Evolutionary conservation across 1,284 basidiomycete genomes (phyloP), one percentile per base, ranked within the genome.

Genomic region (Pascua sp.): DNA sequence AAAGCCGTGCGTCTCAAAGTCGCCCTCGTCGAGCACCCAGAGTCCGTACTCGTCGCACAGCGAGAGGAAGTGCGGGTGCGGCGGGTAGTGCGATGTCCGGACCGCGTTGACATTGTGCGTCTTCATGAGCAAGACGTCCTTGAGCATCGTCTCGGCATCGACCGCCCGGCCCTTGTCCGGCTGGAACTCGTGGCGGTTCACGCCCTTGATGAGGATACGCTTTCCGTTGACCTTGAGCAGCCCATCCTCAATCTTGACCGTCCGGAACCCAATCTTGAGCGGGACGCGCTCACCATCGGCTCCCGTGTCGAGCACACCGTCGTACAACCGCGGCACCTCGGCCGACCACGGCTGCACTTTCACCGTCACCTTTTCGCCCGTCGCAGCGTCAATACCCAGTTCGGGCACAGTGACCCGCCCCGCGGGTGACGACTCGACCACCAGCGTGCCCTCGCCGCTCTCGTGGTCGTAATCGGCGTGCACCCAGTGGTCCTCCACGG

Each of bases 181-280:
- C 42, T 65, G 53, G 53, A 67, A 66, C 54, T 68, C 67, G 60
- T 68, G 67, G 9, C 67, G 51, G 56, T 68, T 61, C 37, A 68
- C 62, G 2, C 67, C 67, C 38, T 55, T 49, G 53, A 68, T 57
- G 15, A 62, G 42, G 42, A 68, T 49, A 0, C 54, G 61, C 10
- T 44, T n/a, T n/a, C 63, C 67, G 51, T 68, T 68, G 53, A 68
- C 61, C 46, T 61, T 63, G 60, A 68, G 39, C 11, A 50, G 24
- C 13, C 53, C 51, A 44, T 60, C 62, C 7, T 54, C 48, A 17
- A 65, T 60, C 7, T 10, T 39, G 15, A 68, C 62, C 13, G 61
- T 60, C 11, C 67, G 61, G 57, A 68, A 68, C 8, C 67, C 67
- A 41, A 68, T 63, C n/a, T 24, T 17, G n/a, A 68, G 53, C 10